Evolutionary conservation across 306 rosid genomes (phyloP).

Genomic region (Prinsepia uniflora): DNA sequence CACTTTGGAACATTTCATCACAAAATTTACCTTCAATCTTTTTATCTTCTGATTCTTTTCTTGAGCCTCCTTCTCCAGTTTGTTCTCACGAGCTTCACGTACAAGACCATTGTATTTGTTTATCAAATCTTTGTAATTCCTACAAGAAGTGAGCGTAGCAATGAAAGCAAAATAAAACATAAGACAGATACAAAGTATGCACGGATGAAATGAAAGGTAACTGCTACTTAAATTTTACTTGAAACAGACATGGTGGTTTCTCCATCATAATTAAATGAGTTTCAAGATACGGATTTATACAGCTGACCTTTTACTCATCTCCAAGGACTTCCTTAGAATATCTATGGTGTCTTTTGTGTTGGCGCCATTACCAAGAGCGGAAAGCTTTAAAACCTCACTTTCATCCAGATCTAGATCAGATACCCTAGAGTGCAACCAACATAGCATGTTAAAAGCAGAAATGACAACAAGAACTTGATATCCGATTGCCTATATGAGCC

Average conservation of each 20-base stretch:
- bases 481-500: not conserved
- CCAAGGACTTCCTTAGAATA: conserved; percentile 63
- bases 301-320: conserved; percentile 68
- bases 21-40: conserved; percentile 56
- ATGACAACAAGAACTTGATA: not conserved
- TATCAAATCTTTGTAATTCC: conserved; percentile 92
- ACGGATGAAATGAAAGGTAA: conserved; percentile 14
- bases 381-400: conserved; percentile 69
- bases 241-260: conserved; percentile 6
- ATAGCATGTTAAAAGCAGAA: conserved; percentile 19
- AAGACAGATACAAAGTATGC: conserved; percentile 2
- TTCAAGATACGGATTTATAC: conserved; percentile 14
- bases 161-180: conserved; percentile 15
- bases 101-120: conserved; percentile 72
- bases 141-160: conserved; percentile 31
- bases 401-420: conserved; percentile 69
- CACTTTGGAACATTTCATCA: conserved; percentile 10
- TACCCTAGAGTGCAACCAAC: conserved; percentile 45
- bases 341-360: conserved; percentile 64
- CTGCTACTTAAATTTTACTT: conserved; percentile 6
- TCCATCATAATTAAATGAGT: not conserved
- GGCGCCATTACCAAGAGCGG: conserved; percentile 70
- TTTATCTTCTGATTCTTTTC: conserved; percentile 37
- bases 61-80: conserved; percentile 38
- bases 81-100: conserved; percentile 61